Conservation (phyloP, 2,329 filamentous ascomycete genomes). For the Pseudogymnoascus sp. region DNA sequence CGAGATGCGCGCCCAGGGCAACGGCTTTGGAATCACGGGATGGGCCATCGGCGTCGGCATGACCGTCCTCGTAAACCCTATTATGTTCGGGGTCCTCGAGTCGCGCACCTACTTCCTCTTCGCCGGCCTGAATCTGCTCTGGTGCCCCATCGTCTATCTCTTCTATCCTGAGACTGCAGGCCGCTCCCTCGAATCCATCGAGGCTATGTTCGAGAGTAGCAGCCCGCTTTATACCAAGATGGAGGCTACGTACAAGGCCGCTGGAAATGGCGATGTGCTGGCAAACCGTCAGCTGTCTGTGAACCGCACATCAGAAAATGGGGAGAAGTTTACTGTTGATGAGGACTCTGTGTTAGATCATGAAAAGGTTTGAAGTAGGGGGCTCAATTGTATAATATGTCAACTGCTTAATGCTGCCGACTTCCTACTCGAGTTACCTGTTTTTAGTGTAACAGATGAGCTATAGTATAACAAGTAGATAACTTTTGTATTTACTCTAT, state of each 20-base stretch:
- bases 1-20: constrained; percentile 48
- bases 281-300: background rate
- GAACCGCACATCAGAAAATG: background rate
- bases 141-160: constrained; percentile 42
- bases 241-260: constrained; percentile 12
- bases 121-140: constrained; percentile 41
- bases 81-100: constrained; percentile 40
- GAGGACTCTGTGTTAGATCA: background rate
- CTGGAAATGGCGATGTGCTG: constrained; percentile 10
- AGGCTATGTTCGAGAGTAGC: constrained; percentile 39
- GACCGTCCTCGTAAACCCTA: constrained; percentile 43
- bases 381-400: background rate
- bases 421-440: background rate
- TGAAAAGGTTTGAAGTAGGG: background rate
- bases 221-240: constrained; percentile 31
- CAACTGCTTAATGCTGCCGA: background rate
- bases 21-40: constrained; percentile 49
- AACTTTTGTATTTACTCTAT: too few relatives aligned
- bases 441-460: background rate
- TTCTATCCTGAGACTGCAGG: constrained; percentile 36
- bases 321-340: background rate
- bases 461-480: background rate
- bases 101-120: constrained; percentile 44
- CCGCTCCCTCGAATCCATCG: constrained; percentile 43
- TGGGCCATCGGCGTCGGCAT: constrained; percentile 50